These are phyloP conservation scores for Ensete glaucum DNA, from an alignment of 176 grass and related monocot genomes.

Conservation along the genomic window DNA sequence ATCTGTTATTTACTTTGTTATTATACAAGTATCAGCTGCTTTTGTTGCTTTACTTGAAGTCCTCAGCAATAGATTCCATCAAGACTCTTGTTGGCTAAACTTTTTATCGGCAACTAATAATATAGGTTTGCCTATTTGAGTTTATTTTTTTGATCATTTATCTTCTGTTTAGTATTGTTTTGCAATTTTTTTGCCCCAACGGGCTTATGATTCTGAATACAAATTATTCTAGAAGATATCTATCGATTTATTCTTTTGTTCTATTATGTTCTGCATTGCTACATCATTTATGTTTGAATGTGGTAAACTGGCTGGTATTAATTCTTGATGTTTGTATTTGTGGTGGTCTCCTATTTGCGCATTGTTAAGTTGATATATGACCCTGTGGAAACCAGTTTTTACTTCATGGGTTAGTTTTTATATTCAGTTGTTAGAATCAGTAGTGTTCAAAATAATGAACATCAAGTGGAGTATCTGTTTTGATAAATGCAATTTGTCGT, in stretches of 20 bases:
- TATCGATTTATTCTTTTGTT: not conserved
- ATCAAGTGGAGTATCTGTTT: not conserved
- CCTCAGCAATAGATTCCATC: slow-evolving; percentile 49
- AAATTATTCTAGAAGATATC: not conserved
- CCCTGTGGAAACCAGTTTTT: not conserved
- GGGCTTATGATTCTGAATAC: not conserved
- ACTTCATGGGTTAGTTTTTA: not conserved
- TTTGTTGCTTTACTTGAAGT: slow-evolving; percentile 73
- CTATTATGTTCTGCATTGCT: not conserved
- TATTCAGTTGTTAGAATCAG: not conserved
- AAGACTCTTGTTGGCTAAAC: slow-evolving; percentile 78
- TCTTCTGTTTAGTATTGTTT: slow-evolving; percentile 2
- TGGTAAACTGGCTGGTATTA: not conserved
- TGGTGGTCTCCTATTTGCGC: not conserved
- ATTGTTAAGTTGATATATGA: not conserved
- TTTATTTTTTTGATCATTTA: not conserved
- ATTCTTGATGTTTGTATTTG: not conserved
- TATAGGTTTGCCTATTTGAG: slow-evolving; percentile 49
- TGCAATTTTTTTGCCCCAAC: not conserved
- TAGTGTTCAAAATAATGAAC: not conserved
- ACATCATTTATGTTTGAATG: no score
- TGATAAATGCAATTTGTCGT: not conserved
- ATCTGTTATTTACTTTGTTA: slow-evolving; percentile 75
- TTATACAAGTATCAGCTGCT: slow-evolving; percentile 62
- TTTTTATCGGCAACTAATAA: slow-evolving; percentile 51